Percentiles rank a stretch among this genome's conserved stretches.
phyloP scores from a whole-genome alignment of 768 basidiomycete genomes.

The Leccinum imitatum region DNA sequence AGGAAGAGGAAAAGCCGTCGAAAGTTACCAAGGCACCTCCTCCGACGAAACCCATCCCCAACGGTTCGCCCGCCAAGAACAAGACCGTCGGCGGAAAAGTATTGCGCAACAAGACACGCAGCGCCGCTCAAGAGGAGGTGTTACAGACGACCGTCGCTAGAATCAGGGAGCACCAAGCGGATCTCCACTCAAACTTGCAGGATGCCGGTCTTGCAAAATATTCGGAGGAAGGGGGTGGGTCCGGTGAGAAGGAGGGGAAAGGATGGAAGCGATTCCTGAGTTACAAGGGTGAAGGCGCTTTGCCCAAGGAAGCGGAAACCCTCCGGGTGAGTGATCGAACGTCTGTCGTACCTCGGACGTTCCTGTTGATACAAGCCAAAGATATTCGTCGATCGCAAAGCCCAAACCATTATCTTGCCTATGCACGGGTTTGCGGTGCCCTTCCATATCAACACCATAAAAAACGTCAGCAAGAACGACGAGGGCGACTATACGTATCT shows the following conservation, averaged over 20 bases:
- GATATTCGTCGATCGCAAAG: conserved; percentile 91
- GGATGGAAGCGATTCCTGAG: conserved; percentile 95
- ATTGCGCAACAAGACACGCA: conserved; percentile 85
- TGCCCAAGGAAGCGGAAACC: conserved; percentile 81
- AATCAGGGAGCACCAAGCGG: conserved; percentile 84
- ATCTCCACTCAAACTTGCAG: conserved; percentile 77
- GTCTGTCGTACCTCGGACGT: conserved; percentile 1
- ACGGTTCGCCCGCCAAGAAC: conserved; percentile 68
- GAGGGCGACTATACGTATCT: conserved; percentile 94
- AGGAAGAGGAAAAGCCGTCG: conserved; percentile 52
- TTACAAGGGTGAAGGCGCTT: conserved; percentile 90
- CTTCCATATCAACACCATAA: conserved; percentile 98
- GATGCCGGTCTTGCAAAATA: conserved; percentile 78
- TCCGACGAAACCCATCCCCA: conserved; percentile 49
- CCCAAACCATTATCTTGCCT: conserved; percentile 86
- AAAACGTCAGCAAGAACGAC: conserved; percentile 96
- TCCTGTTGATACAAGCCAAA: conserved; percentile 33
- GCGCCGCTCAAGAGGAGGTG: conserved; percentile 82
- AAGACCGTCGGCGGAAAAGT: conserved; percentile 84
- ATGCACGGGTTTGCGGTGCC: conserved; percentile 95
- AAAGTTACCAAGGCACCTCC: conserved; percentile 56
- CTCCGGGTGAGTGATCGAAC: conserved; percentile 58
- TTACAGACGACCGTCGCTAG: conserved; percentile 74
- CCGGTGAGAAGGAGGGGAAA: conserved; percentile 83
- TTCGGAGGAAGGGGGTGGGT: conserved; percentile 76